These are phyloP conservation scores for Teratosphaeriaceae sp. DNA, from an alignment of 2,329 filamentous ascomycete genomes.

Conservation along the genomic window DNA sequence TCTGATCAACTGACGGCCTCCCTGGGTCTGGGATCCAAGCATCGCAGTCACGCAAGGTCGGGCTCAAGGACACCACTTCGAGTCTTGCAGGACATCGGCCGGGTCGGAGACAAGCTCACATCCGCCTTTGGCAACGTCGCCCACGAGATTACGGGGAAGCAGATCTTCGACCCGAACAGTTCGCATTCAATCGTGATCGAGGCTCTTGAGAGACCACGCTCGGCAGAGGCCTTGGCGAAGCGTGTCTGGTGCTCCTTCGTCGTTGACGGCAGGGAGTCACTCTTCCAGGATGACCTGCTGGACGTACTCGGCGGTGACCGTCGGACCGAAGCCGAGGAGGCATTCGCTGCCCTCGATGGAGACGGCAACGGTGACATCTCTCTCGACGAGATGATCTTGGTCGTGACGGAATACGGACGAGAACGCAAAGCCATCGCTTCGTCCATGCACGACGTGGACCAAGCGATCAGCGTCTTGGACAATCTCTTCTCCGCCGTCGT, in stretches of 20 bases:
- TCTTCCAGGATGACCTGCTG: slow-evolving; percentile 73
- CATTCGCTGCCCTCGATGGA: slow-evolving; percentile 71
- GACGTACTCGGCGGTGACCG: slow-evolving; percentile 78
- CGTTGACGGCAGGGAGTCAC: slow-evolving; percentile 73
- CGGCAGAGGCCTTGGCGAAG: slow-evolving; percentile 85
- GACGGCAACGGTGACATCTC: slow-evolving; percentile 93
- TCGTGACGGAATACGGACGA: slow-evolving; percentile 74
- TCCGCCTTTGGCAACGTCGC: slow-evolving; percentile 90
- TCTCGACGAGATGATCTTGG: slow-evolving; percentile 89
- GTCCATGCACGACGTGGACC: slow-evolving; percentile 96
- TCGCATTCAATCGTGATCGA: slow-evolving; percentile 85
- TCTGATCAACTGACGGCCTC: slow-evolving; percentile 63
- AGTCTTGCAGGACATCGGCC: slow-evolving; percentile 62
- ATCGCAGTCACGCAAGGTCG: slow-evolving; percentile 42
- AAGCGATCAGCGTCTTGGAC: slow-evolving; percentile 87
- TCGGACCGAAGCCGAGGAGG: slow-evolving; percentile 74
- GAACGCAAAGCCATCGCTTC: slow-evolving; percentile 82
- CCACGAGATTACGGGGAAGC: slow-evolving; percentile 89
- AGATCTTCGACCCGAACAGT: slow-evolving; percentile 88
- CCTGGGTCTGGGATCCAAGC: slow-evolving; percentile 49
- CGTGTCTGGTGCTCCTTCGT: slow-evolving; percentile 99
- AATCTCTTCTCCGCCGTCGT: slow-evolving; percentile 77
- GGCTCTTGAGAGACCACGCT: slow-evolving; percentile 75
- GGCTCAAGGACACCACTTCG: slow-evolving; percentile 71
- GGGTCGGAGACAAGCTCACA: slow-evolving; percentile 87